These are phyloP conservation scores for Papiliotrema flavescens DNA, from an alignment of 1,284 basidiomycete species.

Conservation along the genomic window DNA sequence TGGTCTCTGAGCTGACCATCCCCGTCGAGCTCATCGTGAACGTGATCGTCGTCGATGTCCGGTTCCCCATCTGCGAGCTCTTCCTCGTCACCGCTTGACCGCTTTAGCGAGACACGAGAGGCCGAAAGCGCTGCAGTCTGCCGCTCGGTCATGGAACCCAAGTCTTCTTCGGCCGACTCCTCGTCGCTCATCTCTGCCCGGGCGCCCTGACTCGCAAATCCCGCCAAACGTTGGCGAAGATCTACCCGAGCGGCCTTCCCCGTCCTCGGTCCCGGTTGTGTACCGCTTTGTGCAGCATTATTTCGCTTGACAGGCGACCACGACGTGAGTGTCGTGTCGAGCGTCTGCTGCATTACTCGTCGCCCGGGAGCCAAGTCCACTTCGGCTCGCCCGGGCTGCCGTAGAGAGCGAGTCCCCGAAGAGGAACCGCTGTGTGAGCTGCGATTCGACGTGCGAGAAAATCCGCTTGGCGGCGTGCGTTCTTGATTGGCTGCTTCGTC, in stretches of 20 bases:
- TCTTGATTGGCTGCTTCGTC: slow-evolving; percentile 1
- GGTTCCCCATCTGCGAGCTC: slow-evolving; percentile 22
- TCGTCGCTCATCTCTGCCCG: slow-evolving; percentile 28
- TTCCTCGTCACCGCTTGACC: slow-evolving; percentile 21
- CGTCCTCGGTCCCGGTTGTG: slow-evolving; percentile 7
- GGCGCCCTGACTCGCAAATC: slow-evolving; percentile 57
- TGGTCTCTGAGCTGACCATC: background rate
- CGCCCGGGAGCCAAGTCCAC: background rate
- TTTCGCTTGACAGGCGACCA: slow-evolving; percentile 17
- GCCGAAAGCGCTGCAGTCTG: background rate
- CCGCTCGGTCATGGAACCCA: background rate
- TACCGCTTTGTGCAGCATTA: slow-evolving; percentile 8
- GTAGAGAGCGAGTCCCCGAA: no score
- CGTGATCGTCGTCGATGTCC: slow-evolving; percentile 23
- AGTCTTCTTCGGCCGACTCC: slow-evolving; percentile 1
- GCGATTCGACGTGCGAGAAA: no score
- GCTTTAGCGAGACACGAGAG: slow-evolving; percentile 17
- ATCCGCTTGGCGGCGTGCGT: no score
- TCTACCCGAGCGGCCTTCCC: slow-evolving; percentile 36
- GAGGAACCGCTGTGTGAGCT: no score
- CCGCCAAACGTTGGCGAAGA: slow-evolving; percentile 54
- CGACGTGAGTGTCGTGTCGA: slow-evolving; percentile 23
- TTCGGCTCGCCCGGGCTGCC: no score
- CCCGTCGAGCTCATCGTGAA: background rate
- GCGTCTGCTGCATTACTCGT: slow-evolving; percentile 10